A percentile compares a stretch with the other conserved stretches of the same genome.
These are phyloP conservation scores for Malus sylvestris DNA, from an alignment of 306 rosid genomes.

Conservation along the genomic window DNA sequence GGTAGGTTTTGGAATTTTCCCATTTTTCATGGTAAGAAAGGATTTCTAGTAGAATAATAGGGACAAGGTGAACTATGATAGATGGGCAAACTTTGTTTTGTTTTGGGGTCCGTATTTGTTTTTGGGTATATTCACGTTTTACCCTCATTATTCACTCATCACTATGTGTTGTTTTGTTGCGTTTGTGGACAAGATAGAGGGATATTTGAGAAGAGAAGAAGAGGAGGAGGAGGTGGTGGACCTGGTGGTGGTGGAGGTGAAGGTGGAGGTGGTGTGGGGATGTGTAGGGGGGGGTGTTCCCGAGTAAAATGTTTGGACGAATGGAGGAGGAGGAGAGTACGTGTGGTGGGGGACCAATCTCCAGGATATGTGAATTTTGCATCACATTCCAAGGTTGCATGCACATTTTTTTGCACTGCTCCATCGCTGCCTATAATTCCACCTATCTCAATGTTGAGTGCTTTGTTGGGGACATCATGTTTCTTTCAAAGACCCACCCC, in stretches of 20 bases:
- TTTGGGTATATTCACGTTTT: background rate
- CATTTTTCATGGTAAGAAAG: slow-evolving; percentile 18
- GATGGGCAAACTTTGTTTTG: slow-evolving; percentile 59
- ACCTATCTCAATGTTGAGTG: slow-evolving; percentile 30
- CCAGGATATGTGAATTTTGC: background rate
- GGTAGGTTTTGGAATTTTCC: slow-evolving; percentile 1
- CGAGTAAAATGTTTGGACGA: slow-evolving; percentile 13
- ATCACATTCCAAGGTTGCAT: slow-evolving; percentile 40
- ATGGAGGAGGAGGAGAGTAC: slow-evolving; percentile 32
- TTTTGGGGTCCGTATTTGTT: slow-evolving; percentile 37
- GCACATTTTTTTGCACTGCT: slow-evolving; percentile 35
- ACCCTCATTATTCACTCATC: background rate
- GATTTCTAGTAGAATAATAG: slow-evolving; percentile 18
- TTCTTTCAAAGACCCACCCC: background rate
- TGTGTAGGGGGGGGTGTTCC: slow-evolving; percentile 26
- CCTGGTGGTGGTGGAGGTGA: slow-evolving; percentile 19
- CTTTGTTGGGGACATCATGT: slow-evolving; percentile 20
- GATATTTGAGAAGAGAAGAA: slow-evolving; percentile 42
- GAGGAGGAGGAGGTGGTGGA: slow-evolving; percentile 1
- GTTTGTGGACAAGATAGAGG: slow-evolving; percentile 42
- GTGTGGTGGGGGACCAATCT: slow-evolving; percentile 46
- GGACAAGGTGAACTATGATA: slow-evolving; percentile 27
- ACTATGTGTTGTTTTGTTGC: background rate
- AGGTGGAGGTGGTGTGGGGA: slow-evolving; percentile 32
- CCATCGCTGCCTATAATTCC: slow-evolving; percentile 43